Evolutionary conservation across 345 rosid genomes (phyloP).

Genomic region (Ceriops decandra): DNA sequence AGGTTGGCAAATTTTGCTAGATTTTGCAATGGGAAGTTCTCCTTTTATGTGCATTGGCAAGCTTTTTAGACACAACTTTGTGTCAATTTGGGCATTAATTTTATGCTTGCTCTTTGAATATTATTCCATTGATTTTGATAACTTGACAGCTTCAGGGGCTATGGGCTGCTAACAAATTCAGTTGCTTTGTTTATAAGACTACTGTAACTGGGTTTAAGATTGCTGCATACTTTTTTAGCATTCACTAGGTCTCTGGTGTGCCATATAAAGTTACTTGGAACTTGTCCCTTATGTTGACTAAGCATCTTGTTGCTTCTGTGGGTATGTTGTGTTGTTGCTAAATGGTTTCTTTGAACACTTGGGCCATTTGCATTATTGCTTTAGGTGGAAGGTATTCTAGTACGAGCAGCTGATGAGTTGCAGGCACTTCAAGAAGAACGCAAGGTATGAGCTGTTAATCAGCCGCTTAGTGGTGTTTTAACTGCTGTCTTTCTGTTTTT

Average conservation of each 20-base stretch:
- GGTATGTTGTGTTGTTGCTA: background rate
- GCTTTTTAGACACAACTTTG: too few species aligned
- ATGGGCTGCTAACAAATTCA: background rate
- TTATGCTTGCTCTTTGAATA: too few species aligned
- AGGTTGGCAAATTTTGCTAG: too few species aligned
- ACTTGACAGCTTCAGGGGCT: background rate
- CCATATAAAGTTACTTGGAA: background rate
- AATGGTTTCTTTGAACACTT: background rate
- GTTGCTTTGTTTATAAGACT: background rate
- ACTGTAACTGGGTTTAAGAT: background rate
- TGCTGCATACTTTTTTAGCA: background rate
- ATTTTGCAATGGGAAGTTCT: too few species aligned
- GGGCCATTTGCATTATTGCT: conserved; percentile 15
- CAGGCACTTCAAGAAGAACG: conserved; percentile 91
- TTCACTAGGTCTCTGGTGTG: background rate
- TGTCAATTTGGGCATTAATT: too few species aligned
- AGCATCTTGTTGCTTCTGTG: background rate
- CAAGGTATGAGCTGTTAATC: conserved; percentile 42
- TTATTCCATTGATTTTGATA: too few species aligned
- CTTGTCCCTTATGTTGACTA: background rate
- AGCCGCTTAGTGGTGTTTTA: background rate
- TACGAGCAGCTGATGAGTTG: conserved; percentile 76
- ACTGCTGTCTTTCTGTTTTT: background rate
- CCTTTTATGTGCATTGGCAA: too few species aligned
- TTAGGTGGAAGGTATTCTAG: conserved; percentile 79